Evolutionary conservation across 768 basidiomycete species (phyloP), one percentile per base, ranked within the genome.

Genomic region (Termitomyces sp.): DNA sequence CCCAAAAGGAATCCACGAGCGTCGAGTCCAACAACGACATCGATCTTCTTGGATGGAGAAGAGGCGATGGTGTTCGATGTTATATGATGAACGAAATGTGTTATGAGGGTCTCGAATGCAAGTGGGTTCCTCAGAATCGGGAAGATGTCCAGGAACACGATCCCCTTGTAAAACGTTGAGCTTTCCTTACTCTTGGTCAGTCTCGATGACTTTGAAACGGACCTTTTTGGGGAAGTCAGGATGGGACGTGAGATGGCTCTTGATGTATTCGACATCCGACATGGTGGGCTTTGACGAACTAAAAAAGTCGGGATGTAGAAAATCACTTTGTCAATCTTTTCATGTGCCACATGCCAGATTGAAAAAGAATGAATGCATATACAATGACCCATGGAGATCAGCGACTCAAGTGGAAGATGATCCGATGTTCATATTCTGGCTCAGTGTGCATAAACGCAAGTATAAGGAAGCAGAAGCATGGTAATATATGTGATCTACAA

Each of bases 1-100:
- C 95, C 97, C 10, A 99, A 73, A 51, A 99, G 81, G 77, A 99
- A 99, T 15, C 97, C 97, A 55, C 97, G 81, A 24, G 96, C 96
- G 71, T 99, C 97, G 45, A 99, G 81, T 33, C 92, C 97, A 56
- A 99, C 93, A 62, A 99, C 81, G 53, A 92, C 90, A 71, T 99
- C 96, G 63, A 95, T 82, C 71, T 87, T 93, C 62, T 81, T 81
- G 51, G 72, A 73, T 3, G 81, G 75, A 15, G 83, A 76, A 48
- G 74, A 75, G 22, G 82, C 80, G 63, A 94, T 77, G 8, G 89
- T 92, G 58, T 85, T 75, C 26, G 91, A 92, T 54, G 87, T 87
- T 68, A 98, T 75, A 68, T 90, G 96, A 72, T 95, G 82, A 53
- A 91, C 70, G 58, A 98, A 79, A 69, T 97, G 88, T 13, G 93